Base-by-base conservation (phyloP, 768 basidiomycete genomes). In the Pleurotus eryngii region DNA sequence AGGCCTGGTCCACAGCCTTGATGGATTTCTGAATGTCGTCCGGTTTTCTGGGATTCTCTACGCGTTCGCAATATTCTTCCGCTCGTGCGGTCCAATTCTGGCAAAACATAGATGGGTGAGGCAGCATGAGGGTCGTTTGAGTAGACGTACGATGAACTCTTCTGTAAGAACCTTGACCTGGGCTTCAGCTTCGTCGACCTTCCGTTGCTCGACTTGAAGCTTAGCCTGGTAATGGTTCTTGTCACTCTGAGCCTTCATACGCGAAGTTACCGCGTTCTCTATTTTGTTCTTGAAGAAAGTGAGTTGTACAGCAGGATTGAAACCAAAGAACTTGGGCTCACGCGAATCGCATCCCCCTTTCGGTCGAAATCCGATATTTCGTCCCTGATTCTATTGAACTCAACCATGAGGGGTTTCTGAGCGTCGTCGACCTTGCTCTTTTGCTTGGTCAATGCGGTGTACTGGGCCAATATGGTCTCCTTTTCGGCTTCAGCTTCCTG, bases 61-160 rank as follows among this genome's bases (percentile, higher is more conserved):
- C 73, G 14, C 76, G 78, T 17, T 74, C 77, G 57, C 86, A 92
- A 63, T 83, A 86, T 64, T 84, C 69, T 18, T 76, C 67, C 14
- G 92, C 93, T 42, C 81, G 81, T 3, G 66, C 72, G 2, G 82
- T 83, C 89, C 89, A 92, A 20, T 74, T 75, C 81, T 90, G 63
- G 42, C 20, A 40, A 17, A 38, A 3, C 17, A 49, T 6, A 54
- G 27, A 26, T 14, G 11, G 43, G 12, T 50, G 54, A 18, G 45
- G 49, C 26, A 40, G 40, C 20, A 20, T 26, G 27, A 9, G 17
- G 46, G n/a, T 48, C 46, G 56, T 22, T n/a, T 47, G 5, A 20
- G 5, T 17, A 30, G 4, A 39, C 79, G 14, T 61, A 87, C 90
- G 65, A 72, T 69, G 60, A 86, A 89, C 65, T 93, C 89, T 56